phyloP scores from a whole-genome alignment of 768 basidiomycete species.

The Mycena vitilis region DNA sequence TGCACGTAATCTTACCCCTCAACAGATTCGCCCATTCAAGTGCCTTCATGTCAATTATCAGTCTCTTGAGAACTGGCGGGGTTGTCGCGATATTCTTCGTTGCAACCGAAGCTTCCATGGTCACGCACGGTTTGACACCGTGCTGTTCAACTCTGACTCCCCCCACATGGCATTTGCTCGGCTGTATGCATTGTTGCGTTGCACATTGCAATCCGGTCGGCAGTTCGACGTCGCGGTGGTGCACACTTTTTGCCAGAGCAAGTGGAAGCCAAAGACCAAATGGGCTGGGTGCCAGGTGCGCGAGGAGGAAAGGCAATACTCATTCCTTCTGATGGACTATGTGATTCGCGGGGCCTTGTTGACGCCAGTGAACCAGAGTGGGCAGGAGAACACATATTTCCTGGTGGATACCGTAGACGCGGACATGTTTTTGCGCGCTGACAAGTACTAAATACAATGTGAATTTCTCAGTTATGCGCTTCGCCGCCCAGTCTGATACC shows the following conservation, averaged over 20 bases:
- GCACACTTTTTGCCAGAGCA: background rate
- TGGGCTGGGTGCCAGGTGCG: slow-evolving; percentile 6
- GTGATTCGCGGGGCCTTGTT: background rate
- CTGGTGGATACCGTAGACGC: background rate
- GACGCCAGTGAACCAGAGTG: background rate
- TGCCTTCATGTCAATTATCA: slow-evolving; percentile 27
- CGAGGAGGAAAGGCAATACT: background rate
- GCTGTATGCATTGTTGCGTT: background rate
- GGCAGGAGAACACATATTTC: background rate
- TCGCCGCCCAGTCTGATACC: too few relatives aligned
- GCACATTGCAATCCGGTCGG: background rate
- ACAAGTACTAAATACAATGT: background rate
- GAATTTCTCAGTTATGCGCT: too few relatives aligned
- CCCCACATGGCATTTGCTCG: slow-evolving; percentile 4
- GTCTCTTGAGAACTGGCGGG: slow-evolving; percentile 33
- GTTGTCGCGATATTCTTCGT: slow-evolving; percentile 31
- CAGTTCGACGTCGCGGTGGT: slow-evolving; percentile 1
- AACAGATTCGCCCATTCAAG: slow-evolving; percentile 11
- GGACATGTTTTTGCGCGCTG: slow-evolving; percentile 2
- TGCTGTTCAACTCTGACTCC: slow-evolving; percentile 23
- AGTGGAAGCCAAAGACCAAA: slow-evolving; percentile 2
- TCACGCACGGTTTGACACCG: slow-evolving; percentile 19
- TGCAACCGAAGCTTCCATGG: slow-evolving; percentile 23
- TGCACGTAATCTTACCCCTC: background rate
- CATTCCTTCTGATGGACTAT: background rate